Conservation (phyloP, 495 filamentous ascomycete species). For the Tuber indicum region DNA sequence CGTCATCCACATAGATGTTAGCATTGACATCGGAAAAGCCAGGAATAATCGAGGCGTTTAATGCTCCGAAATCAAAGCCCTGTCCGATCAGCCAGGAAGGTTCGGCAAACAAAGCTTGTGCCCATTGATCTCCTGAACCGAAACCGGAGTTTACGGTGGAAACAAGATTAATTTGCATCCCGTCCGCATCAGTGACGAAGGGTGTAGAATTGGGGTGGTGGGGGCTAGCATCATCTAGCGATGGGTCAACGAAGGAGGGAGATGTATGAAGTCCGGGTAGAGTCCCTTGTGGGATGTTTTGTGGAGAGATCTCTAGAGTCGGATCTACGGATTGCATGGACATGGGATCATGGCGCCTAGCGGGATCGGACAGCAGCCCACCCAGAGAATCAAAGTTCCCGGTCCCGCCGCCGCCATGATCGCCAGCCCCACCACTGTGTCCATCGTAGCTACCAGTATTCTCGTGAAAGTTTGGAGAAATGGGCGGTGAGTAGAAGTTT, state of each 20-base stretch:
- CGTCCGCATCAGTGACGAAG: not conserved
- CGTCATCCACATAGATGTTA: not conserved
- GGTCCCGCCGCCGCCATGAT: constrained; percentile 4
- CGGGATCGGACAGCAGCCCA: not conserved
- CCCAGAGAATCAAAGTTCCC: not conserved
- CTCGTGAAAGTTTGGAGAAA: constrained; percentile 3
- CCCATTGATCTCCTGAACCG: not conserved
- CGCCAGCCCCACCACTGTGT: not conserved
- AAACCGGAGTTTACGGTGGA: not conserved
- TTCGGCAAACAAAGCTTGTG: not conserved
- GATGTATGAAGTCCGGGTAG: constrained; percentile 1
- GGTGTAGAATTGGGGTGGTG: not conserved
- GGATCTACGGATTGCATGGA: not conserved
- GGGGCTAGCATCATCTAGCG: not conserved
- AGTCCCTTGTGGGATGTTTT: not conserved
- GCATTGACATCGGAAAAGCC: not conserved
- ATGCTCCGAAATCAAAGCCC: constrained; percentile 4
- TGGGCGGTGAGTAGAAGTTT: not conserved
- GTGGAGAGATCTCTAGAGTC: not conserved
- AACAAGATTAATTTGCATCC: not conserved
- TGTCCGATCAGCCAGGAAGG: not conserved
- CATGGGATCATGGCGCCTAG: not conserved
- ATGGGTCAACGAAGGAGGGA: not conserved
- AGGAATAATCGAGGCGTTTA: constrained; percentile 2
- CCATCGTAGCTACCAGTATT: not conserved